Evolutionary conservation across 2,329 filamentous ascomycete genomes (phyloP), one percentile per base, ranked within the genome.

Genomic region (Didymella pinodella): DNA sequence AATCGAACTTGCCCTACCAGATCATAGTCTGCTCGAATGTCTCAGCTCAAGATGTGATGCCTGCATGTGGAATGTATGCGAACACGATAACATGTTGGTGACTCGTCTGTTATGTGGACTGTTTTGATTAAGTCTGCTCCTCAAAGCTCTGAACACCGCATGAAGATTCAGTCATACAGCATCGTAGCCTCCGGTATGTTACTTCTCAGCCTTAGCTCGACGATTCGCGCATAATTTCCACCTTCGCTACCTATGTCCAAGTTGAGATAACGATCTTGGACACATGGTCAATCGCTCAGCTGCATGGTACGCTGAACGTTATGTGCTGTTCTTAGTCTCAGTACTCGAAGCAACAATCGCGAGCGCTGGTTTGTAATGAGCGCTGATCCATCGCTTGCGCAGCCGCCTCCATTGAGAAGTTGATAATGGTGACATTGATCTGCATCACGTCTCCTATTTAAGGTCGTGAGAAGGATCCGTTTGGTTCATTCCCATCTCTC

Each of bases 241-340:
- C 55, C 31, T 45, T 58, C 55, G 55, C 55, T 58, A 53, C 38
- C 18, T 38, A 49, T 53, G 26, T 26, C 55, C 49, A 46, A 53
- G 36, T 58, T 25, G 22, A 53, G 49, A 49, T 26, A 48, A 32
- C 49, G 45, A 53, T 53, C 31, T 48, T 57, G 48, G 20, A 16
- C 16, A 38, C 25, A 44, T 47, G 43, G 54, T 28, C 18, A 48
- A 43, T 4, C 14, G 12, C 11, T 28, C n/a, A 12, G 38, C 34
- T 45, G n/a, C 28, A 53, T 58, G 45, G 26, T 14, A 53, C 49
- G 44, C n/a, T 45, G 5, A 49, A 16, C 20, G 10, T 10, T 22
- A 32, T 14, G 16, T 50, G 25, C 20, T 31, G 40, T 52, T n/a
- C 12, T 32, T 34, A 34, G 49, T 58, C 32, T 48, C 49, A 58